Evolutionary conservation across 2,329 filamentous ascomycete species (phyloP).

Genomic region (Myriosclerotinia curreyana): DNA sequence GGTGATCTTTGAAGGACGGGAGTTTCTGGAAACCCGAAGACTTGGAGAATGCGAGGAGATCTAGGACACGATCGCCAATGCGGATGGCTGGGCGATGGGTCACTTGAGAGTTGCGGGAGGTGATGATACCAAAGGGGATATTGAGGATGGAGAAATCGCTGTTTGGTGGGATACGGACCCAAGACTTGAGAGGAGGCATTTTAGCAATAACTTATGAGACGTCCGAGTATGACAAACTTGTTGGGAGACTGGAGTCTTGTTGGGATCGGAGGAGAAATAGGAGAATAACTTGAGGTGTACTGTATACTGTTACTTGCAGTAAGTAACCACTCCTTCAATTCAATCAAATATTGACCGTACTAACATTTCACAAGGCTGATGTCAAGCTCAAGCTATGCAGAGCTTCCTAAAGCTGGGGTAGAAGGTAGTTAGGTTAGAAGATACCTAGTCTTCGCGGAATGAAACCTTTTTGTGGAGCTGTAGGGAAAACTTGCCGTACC

Average conservation of each 20-base stretch:
- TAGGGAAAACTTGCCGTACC: not conserved
- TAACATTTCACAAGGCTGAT: not conserved
- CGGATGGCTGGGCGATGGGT: slow-evolving; percentile 60
- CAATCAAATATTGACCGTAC: not conserved
- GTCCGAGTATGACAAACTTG: not conserved
- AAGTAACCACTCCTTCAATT: not conserved
- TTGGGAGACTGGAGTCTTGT: not conserved
- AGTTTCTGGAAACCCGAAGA: slow-evolving; percentile 58
- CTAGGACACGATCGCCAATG: slow-evolving; percentile 65
- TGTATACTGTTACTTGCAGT: not conserved
- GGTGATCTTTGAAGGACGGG: slow-evolving; percentile 50
- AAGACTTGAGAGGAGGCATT: slow-evolving; percentile 38
- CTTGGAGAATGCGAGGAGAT: slow-evolving; percentile 60
- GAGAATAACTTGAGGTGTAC: not conserved
- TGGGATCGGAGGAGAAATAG: not conserved
- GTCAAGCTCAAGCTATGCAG: slow-evolving; percentile 6
- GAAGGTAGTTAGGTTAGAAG: not conserved
- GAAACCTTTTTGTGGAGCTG: slow-evolving; percentile 1
- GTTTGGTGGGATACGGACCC: slow-evolving; percentile 36
- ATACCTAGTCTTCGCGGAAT: not conserved
- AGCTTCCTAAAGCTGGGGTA: not conserved
- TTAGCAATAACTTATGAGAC: slow-evolving; percentile 9
- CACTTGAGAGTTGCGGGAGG: slow-evolving; percentile 44
- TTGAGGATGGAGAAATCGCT: slow-evolving; percentile 66
- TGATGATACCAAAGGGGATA: slow-evolving; percentile 74